phyloP scores from a whole-genome alignment of 208 protist genomes.

The Acanthamoeba rhysodes region DNA sequence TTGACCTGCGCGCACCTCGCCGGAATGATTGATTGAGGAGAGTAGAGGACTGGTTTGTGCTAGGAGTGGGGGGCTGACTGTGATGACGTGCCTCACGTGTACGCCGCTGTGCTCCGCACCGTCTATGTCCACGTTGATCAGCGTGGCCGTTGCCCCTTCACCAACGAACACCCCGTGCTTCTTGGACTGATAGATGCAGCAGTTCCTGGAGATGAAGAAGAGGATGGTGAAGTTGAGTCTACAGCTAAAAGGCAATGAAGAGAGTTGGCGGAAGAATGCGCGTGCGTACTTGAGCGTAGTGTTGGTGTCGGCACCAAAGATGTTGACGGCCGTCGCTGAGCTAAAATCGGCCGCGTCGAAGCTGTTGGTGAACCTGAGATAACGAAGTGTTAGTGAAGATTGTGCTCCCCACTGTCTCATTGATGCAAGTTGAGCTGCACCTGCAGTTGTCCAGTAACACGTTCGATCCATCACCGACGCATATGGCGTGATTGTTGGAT shows the following conservation, averaged over 20 bases:
- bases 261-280: neutral
- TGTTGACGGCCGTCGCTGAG: neutral
- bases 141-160: neutral
- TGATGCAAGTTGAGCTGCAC: no score
- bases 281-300: neutral
- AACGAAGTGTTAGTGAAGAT: no score
- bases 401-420: no score
- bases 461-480: neutral
- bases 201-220: neutral
- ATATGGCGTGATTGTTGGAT: conserved; percentile 5
- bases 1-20: neutral
- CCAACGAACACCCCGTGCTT: conserved; percentile 51
- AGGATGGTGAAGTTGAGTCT: neutral
- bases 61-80: no score
- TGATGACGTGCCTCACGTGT: neutral
- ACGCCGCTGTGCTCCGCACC: conserved; percentile 13
- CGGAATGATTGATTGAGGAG: no score
- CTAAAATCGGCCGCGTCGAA: neutral
- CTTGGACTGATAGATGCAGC: neutral
- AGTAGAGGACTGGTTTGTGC: no score
- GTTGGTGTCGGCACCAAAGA: neutral
- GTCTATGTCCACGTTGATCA: neutral
- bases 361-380: neutral
- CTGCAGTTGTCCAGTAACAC: neutral
- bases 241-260: neutral